Base-by-base conservation (phyloP, 176 grass and related monocot genomes). In the Ampelocalamus luodianensis region DNA sequence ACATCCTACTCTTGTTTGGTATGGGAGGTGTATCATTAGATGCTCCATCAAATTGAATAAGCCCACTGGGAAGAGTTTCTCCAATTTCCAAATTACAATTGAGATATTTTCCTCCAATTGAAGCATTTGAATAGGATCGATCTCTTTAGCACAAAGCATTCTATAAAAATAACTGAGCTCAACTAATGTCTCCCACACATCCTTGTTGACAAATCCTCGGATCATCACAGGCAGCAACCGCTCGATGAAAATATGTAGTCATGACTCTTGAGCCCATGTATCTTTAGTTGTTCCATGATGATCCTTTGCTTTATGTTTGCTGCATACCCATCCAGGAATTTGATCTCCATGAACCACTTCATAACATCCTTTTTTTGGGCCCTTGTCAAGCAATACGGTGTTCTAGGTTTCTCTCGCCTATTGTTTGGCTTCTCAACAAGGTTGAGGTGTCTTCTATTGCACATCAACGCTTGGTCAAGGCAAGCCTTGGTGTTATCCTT, bases 21-120 rank as follows among this genome's bases (percentile, higher is more conserved):
- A 83, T 48, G 73, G 43, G 6, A 77, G 39, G 50, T 78, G 72
- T 4, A 85, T 3, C 13, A 68, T 15, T 13, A 85, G 20, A 77
- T 85, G 73, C 20, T 77, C 10, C 73, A 85, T 78, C 37, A 16
- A n/a, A 78, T 85, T 20, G 29, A 85, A 78, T 34, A 68, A 85
- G 20, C 50, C 17, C 5, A n/a, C n/a, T n/a, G n/a, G 39, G 39
- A 40, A 40, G 39, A 40, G 5, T 40, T 40, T 40, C 39, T 40
- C 39, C 39, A 40, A 7, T 6, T 40, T 40, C 5, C 39, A 40
- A 40, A 40, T 40, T 40, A 40, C 1, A 6, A 40, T 40, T 40
- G 39, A 5, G 5, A 40, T 40, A 40, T 40, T 40, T 40, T 40
- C 0, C 6, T 40, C 6, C 39, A 40, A 40, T 40, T 40, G 39